phyloP scores from a whole-genome alignment of 176 grass and related monocot genomes.

The Poa pratensis region DNA sequence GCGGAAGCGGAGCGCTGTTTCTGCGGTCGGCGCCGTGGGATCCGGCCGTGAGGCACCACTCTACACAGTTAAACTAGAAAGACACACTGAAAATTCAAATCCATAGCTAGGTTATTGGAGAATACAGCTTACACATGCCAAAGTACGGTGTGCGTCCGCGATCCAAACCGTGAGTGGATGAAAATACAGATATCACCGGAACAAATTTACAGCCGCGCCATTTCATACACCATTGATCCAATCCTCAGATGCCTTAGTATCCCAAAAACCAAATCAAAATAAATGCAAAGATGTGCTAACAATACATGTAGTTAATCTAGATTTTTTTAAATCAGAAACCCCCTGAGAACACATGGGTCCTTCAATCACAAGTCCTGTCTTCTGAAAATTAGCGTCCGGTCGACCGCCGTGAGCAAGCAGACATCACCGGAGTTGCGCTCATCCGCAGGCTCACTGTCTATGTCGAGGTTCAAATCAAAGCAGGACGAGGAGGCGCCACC shows the following conservation, averaged over 20 bases:
- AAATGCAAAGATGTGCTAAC: slow-evolving; percentile 25
- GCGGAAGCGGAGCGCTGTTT: too few species aligned
- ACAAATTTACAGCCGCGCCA: slow-evolving; percentile 41
- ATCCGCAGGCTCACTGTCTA: slow-evolving; percentile 42
- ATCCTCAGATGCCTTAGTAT: slow-evolving; percentile 3
- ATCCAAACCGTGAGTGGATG: neutral
- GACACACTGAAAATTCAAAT: neutral
- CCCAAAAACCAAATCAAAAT: slow-evolving; percentile 5
- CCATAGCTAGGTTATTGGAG: neutral
- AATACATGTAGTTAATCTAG: slow-evolving; percentile 28
- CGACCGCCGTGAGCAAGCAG: slow-evolving; percentile 66
- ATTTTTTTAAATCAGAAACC: neutral
- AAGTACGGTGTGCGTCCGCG: neutral
- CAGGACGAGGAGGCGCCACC: slow-evolving; percentile 38
- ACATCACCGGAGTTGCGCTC: slow-evolving; percentile 41
- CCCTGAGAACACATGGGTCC: slow-evolving; percentile 25
- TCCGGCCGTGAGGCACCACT: too few species aligned
- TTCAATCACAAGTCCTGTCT: slow-evolving; percentile 51
- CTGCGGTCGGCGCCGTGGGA: too few species aligned
- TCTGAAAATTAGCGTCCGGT: slow-evolving; percentile 71
- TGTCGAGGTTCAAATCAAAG: slow-evolving; percentile 87
- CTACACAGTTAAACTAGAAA: neutral
- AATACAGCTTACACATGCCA: neutral
- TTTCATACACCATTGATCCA: slow-evolving; percentile 21
- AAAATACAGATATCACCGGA: neutral